phyloP scores from a whole-genome alignment of 1,139 yeast species.

The Candida sanyaensis region DNA sequence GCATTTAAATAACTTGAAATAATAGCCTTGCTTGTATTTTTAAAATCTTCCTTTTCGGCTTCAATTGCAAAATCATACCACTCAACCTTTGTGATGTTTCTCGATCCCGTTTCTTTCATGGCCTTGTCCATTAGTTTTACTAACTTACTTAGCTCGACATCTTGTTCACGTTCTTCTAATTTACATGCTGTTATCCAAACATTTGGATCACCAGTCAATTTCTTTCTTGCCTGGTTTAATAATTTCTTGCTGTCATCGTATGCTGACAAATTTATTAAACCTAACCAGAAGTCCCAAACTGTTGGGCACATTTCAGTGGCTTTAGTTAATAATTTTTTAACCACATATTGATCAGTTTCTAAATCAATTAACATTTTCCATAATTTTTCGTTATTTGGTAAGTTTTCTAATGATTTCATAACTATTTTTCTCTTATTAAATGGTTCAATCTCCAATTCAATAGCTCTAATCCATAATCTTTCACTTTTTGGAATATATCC shows the following conservation, averaged over 20 bases:
- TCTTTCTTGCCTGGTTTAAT: conserved; percentile 61
- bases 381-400: conserved; percentile 48
- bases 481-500: conserved; percentile 56
- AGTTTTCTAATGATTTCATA: conserved; percentile 58
- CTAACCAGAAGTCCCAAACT: conserved; percentile 66
- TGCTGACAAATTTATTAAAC: conserved; percentile 42
- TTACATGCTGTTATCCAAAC: conserved; percentile 76
- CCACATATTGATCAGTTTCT: conserved; percentile 52
- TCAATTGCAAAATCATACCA: conserved; percentile 48
- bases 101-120: conserved; percentile 31
- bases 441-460: conserved; percentile 60
- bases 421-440: conserved; percentile 55
- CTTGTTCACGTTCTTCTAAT: conserved; percentile 60
- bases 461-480: conserved; percentile 72
- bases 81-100: conserved; percentile 17
- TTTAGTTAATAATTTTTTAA: conserved; percentile 55
- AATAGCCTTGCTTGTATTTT: conserved; percentile 41
- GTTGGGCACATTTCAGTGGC: conserved; percentile 72
- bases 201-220: conserved; percentile 48
- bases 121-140: conserved; percentile 54
- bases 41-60: conserved; percentile 39
- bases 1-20: conserved; percentile 22
- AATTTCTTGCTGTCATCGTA: conserved; percentile 54
- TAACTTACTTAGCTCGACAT: conserved; percentile 35
- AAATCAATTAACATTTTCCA: conserved; percentile 56